Conservation (phyloP, 148 eudicot species). For the Silene uniflora region DNA sequence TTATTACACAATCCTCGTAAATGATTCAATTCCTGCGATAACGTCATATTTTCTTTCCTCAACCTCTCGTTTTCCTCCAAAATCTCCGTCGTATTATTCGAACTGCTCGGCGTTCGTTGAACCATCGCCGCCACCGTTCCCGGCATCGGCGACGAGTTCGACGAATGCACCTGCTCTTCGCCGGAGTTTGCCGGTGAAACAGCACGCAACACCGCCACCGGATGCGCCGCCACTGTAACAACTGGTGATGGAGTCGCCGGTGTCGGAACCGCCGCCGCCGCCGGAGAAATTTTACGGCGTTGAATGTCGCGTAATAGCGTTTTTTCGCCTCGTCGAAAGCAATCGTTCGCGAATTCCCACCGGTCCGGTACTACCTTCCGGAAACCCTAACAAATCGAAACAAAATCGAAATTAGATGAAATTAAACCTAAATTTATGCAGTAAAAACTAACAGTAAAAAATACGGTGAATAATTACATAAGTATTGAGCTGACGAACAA, state of each 20-base stretch:
- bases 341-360: slow-evolving; percentile 84
- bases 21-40: slow-evolving; percentile 49
- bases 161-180: slow-evolving; percentile 70
- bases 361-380: slow-evolving; percentile 59
- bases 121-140: slow-evolving; percentile 6
- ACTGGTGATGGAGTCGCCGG: slow-evolving; percentile 13
- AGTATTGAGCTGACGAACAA: slow-evolving; percentile 83
- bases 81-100: slow-evolving; percentile 38
- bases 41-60: slow-evolving; percentile 48
- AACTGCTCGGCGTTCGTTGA: slow-evolving; percentile 8
- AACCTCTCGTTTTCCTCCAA: slow-evolving; percentile 70
- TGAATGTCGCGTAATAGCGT: slow-evolving; percentile 58
- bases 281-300: slow-evolving; percentile 59
- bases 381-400: slow-evolving; percentile 28
- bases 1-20: slow-evolving; percentile 55
- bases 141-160: slow-evolving; percentile 55
- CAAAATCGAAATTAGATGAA: not conserved
- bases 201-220: slow-evolving; percentile 22
- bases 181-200: slow-evolving; percentile 53
- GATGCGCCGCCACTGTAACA: slow-evolving; percentile 30
- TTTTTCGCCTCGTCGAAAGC: slow-evolving; percentile 64
- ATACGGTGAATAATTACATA: too few relatives aligned
- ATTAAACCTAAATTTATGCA: too few relatives aligned
- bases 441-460: too few relatives aligned
- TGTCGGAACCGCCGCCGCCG: not conserved